A percentile compares a stretch with the other conserved stretches of the same genome.
These are phyloP conservation scores for Xylaria sp. DNA, from an alignment of 2,329 filamentous ascomycete species.

Conservation along the genomic window DNA sequence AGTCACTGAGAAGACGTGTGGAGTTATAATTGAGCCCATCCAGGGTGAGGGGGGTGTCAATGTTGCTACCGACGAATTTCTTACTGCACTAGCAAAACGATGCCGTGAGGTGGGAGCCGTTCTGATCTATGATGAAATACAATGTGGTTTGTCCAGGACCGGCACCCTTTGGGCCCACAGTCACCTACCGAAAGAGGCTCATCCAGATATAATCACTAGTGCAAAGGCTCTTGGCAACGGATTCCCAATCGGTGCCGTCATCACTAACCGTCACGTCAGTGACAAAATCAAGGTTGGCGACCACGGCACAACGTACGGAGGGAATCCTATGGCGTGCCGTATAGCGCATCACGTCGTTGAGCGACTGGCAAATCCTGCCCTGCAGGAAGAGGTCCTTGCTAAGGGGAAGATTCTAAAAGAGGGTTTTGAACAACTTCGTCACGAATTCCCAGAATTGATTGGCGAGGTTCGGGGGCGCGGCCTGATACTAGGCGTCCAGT, in stretches of 20 bases:
- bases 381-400: slow-evolving; percentile 75
- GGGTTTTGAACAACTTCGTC: slow-evolving; percentile 60
- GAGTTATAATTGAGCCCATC: slow-evolving; percentile 96
- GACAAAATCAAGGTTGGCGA: slow-evolving; percentile 77
- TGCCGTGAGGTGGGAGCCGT: slow-evolving; percentile 90
- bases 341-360: slow-evolving; percentile 87
- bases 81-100: slow-evolving; percentile 82
- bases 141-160: slow-evolving; percentile 90
- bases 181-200: slow-evolving; percentile 76
- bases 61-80: slow-evolving; percentile 83
- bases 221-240: slow-evolving; percentile 98
- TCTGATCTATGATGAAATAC: slow-evolving; percentile 96
- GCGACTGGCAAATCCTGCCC: slow-evolving; percentile 74
- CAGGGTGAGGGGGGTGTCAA: slow-evolving; percentile 97
- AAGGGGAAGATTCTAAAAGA: slow-evolving; percentile 68
- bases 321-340: slow-evolving; percentile 86
- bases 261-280: slow-evolving; percentile 69
- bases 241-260: slow-evolving; percentile 90
- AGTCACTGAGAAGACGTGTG: slow-evolving; percentile 87
- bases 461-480: slow-evolving; percentile 84
- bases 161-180: slow-evolving; percentile 91
- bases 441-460: slow-evolving; percentile 73
- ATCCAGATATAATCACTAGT: slow-evolving; percentile 93
- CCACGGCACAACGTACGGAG: slow-evolving; percentile 94
- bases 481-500: slow-evolving; percentile 86